Evolutionary conservation across 805 yeast species (phyloP).

Genomic region (Saturnispora zaruensis): DNA sequence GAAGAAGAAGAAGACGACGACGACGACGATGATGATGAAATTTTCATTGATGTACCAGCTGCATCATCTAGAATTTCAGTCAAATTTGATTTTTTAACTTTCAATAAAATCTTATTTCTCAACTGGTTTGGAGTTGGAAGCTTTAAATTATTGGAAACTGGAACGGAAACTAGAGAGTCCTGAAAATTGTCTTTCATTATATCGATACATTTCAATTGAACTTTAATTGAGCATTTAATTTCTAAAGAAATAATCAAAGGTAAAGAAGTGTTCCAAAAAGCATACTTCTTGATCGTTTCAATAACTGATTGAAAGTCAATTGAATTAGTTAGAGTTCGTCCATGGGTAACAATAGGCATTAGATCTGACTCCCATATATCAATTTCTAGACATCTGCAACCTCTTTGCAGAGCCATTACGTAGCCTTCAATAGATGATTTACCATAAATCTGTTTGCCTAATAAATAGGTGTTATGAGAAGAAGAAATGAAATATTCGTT

Average conservation of each 20-base stretch:
- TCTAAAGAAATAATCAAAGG: slow-evolving; percentile 87
- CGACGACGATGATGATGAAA: slow-evolving; percentile 20
- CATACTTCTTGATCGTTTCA: slow-evolving; percentile 68
- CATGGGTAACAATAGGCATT: slow-evolving; percentile 88
- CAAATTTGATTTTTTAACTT: slow-evolving; percentile 52
- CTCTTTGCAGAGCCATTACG: slow-evolving; percentile 75
- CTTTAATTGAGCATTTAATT: slow-evolving; percentile 60
- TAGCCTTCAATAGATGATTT: slow-evolving; percentile 86
- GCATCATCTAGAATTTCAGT: slow-evolving; percentile 11
- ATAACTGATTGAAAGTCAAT: slow-evolving; percentile 63
- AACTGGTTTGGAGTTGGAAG: slow-evolving; percentile 72
- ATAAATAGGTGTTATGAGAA: slow-evolving; percentile 86
- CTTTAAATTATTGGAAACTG: background rate
- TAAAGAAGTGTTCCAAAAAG: slow-evolving; percentile 77
- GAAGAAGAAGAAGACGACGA: slow-evolving; percentile 16
- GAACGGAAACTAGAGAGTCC: slow-evolving; percentile 27
- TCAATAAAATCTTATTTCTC: slow-evolving; percentile 63
- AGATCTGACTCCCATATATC: slow-evolving; percentile 79
- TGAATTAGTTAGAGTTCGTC: slow-evolving; percentile 71
- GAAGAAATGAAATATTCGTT: slow-evolving; percentile 86
- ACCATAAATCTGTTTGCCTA: slow-evolving; percentile 84
- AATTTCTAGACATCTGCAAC: slow-evolving; percentile 90
- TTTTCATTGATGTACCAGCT: background rate
- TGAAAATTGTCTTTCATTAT: slow-evolving; percentile 49
- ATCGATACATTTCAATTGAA: slow-evolving; percentile 52